Evolutionary conservation across 371 early-diverging fungal genomes (phyloP).

Genomic region (Caulochytrium protostelioides): DNA sequence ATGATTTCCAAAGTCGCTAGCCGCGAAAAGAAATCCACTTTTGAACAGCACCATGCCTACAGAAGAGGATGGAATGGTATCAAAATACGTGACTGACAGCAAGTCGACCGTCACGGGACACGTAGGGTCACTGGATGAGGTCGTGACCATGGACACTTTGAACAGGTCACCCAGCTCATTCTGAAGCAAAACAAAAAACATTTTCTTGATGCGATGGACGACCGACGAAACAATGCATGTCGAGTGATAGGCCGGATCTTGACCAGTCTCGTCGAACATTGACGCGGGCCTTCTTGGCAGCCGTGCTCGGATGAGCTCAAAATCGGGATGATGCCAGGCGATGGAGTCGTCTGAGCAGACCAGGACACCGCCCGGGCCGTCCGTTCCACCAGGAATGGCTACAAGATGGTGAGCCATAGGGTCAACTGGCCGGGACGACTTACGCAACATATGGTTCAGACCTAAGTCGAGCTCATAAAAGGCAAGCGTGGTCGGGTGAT

Average conservation of each 20-base stretch:
- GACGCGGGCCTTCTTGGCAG: slow-evolving; percentile 73
- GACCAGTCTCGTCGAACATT: too few species aligned
- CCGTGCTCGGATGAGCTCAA: slow-evolving; percentile 43
- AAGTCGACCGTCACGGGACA: slow-evolving; percentile 24
- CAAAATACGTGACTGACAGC: slow-evolving; percentile 76
- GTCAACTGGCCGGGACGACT: slow-evolving; percentile 72
- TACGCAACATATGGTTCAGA: slow-evolving; percentile 87
- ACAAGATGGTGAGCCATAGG: slow-evolving; percentile 55
- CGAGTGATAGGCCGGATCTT: too few species aligned
- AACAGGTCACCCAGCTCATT: slow-evolving; percentile 86
- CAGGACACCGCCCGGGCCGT: slow-evolving; percentile 91
- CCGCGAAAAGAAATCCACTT: slow-evolving; percentile 79
- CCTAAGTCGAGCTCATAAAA: slow-evolving; percentile 95
- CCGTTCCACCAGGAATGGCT: slow-evolving; percentile 70
- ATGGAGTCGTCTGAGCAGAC: slow-evolving; percentile 80
- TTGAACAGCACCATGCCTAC: slow-evolving; percentile 65
- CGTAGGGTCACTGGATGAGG: too few species aligned
- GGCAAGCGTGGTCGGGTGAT: too few species aligned
- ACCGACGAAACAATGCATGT: slow-evolving; percentile 56
- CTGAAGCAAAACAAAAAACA: slow-evolving; percentile 78
- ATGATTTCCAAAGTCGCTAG: slow-evolving; percentile 79
- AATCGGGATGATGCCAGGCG: slow-evolving; percentile 58
- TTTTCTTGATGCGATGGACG: slow-evolving; percentile 69
- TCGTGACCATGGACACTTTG: slow-evolving; percentile 77
- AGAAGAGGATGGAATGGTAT: slow-evolving; percentile 64